A percentile compares a stretch with the other conserved stretches of the same genome.
Evolutionary conservation across 2,329 filamentous ascomycete species (phyloP).

Genomic region (Aspergillus nomiae): DNA sequence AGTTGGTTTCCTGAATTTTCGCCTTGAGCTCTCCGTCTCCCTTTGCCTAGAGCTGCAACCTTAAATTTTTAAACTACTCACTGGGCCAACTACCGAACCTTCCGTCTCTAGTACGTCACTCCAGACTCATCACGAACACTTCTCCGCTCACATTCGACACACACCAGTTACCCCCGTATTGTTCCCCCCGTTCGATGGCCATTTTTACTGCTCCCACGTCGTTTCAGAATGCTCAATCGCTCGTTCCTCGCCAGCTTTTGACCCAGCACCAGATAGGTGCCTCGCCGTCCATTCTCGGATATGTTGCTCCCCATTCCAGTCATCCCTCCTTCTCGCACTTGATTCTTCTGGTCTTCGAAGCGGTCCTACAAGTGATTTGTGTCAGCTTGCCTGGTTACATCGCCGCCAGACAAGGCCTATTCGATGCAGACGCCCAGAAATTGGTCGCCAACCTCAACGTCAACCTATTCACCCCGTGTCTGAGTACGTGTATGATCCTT

Average conservation of each 20-base stretch:
- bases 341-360: conserved; percentile 85
- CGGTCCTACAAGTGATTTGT: conserved; percentile 91
- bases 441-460: conserved; percentile 96
- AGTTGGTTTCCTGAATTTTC: too few relatives aligned
- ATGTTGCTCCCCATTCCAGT: conserved; percentile 35
- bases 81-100: background rate
- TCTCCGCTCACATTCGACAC: background rate
- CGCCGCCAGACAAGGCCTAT: conserved; percentile 84
- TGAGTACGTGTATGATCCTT: conserved; percentile 67
- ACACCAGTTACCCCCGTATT: background rate
- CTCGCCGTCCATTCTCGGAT: conserved; percentile 23
- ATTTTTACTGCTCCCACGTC: conserved; percentile 53
- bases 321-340: conserved; percentile 61
- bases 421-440: conserved; percentile 94
- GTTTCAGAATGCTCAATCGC: conserved; percentile 46
- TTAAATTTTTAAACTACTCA: background rate
- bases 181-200: conserved; percentile 32
- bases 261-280: conserved; percentile 27
- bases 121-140: background rate
- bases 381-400: conserved; percentile 94
- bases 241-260: conserved; percentile 23
- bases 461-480: conserved; percentile 91
- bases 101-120: background rate
- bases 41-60: background rate
- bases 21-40: too few relatives aligned